A percentile compares a stretch with the other conserved stretches of the same genome.
phyloP scores from a whole-genome alignment of 768 basidiomycete genomes.

The Candolleomyces efflorescens region DNA sequence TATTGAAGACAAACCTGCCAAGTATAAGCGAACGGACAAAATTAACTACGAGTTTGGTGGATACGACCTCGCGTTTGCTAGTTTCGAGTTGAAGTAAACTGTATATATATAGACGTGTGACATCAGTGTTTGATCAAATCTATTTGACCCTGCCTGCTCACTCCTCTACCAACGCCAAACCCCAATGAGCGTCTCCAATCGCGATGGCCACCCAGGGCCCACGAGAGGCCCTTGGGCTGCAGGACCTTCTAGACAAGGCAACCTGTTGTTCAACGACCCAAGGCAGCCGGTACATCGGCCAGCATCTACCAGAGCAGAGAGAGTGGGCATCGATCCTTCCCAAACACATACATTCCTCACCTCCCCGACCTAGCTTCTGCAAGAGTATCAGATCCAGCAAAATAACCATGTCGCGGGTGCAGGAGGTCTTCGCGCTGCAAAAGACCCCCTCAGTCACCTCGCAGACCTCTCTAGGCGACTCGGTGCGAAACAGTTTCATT shows the following conservation, averaged over 20 bases:
- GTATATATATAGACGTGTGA: neutral
- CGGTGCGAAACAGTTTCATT: neutral
- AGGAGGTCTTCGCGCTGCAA: neutral
- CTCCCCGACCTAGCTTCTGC: neutral
- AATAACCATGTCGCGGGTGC: neutral
- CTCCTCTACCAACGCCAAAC: too few relatives aligned
- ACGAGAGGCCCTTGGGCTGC: too few relatives aligned
- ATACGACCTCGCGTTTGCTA: slow-evolving; percentile 87
- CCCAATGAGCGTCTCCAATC: too few relatives aligned
- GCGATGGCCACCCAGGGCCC: too few relatives aligned
- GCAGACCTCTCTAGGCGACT: neutral
- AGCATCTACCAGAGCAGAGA: neutral
- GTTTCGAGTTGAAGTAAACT: slow-evolving; percentile 54
- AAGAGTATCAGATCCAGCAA: neutral
- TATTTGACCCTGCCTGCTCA: neutral
- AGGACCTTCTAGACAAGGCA: too few relatives aligned
- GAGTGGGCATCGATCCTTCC: neutral
- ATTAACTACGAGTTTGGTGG: slow-evolving; percentile 98
- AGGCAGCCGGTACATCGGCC: neutral
- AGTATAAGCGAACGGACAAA: slow-evolving; percentile 86
- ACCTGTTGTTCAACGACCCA: too few relatives aligned
- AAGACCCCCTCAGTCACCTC: neutral
- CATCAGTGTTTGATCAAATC: neutral
- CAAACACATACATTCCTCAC: neutral
- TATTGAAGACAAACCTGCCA: slow-evolving; percentile 11